These are phyloP conservation scores for Salvia rosmarinus DNA, from an alignment of 257 asterid genomes.

Conservation along the genomic window DNA sequence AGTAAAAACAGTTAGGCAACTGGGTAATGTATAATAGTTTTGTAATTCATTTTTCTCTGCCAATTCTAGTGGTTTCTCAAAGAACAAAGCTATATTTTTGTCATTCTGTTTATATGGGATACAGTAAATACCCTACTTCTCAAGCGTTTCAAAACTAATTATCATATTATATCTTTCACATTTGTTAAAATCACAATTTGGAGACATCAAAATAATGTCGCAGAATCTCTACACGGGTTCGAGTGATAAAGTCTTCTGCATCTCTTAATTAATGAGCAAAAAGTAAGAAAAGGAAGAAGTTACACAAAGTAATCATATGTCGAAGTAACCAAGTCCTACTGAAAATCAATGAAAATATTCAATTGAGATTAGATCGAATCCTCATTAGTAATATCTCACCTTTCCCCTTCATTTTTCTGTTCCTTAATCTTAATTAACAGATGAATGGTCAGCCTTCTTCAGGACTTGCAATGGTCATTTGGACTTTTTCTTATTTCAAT, in stretches of 20 bases:
- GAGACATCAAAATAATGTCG: slow-evolving; percentile 19
- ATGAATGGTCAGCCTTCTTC: not conserved
- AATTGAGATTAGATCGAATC: slow-evolving; percentile 13
- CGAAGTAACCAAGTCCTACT: not conserved
- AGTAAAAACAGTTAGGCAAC: slow-evolving; percentile 39
- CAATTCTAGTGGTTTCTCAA: slow-evolving; percentile 7
- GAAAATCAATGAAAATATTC: not conserved
- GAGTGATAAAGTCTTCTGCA: not conserved
- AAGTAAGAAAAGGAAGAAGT: slow-evolving; percentile 11
- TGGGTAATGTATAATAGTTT: not conserved
- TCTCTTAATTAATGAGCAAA: not conserved
- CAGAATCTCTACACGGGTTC: slow-evolving; percentile 7
- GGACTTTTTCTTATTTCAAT: not conserved
- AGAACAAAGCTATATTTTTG: slow-evolving; percentile 1
- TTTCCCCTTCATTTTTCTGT: not conserved
- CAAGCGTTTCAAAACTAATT: not conserved
- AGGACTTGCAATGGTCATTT: slow-evolving; percentile 14
- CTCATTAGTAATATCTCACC: not conserved
- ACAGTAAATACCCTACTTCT: not conserved
- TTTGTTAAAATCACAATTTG: not conserved
- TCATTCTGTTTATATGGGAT: slow-evolving; percentile 1
- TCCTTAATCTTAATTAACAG: slow-evolving; percentile 12
- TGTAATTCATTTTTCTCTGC: slow-evolving; percentile 13
- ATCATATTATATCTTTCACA: slow-evolving; percentile 10
- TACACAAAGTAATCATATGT: slow-evolving; percentile 25